Conservation (phyloP, 305 asterid species). For the Caryopteris hybrid region DNA sequence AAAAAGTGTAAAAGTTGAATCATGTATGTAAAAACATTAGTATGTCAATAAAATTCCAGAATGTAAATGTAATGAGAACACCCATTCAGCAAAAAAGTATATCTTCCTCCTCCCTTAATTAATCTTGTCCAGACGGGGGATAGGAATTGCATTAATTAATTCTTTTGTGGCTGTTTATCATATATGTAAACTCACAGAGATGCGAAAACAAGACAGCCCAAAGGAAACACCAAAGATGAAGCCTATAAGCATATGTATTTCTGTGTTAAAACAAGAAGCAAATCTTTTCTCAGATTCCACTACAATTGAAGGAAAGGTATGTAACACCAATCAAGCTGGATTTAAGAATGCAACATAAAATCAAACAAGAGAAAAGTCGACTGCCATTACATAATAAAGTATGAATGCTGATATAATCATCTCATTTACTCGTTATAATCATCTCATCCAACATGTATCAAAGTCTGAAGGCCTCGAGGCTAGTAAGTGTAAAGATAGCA, state of each 20-base stretch:
- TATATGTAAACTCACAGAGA: not conserved
- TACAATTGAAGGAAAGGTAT: conserved; percentile 19
- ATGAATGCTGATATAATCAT: not conserved
- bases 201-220: not conserved
- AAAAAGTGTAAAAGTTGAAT: no score
- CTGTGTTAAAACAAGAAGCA: not conserved
- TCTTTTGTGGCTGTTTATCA: not conserved
- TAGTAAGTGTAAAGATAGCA: not conserved
- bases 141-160: not conserved
- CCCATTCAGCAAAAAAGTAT: not conserved
- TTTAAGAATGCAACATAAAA: not conserved
- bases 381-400: no score
- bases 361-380: no score
- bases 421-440: not conserved
- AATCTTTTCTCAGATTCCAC: conserved; percentile 18
- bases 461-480: not conserved
- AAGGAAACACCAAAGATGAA: not conserved
- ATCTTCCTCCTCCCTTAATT: not conserved
- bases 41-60: not conserved
- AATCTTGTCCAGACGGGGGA: not conserved
- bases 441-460: not conserved
- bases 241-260: not conserved
- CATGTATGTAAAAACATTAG: no score
- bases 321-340: not conserved
- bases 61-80: not conserved